Base-by-base conservation (phyloP, 768 basidiomycete genomes). In the Leccinum obscurum region DNA sequence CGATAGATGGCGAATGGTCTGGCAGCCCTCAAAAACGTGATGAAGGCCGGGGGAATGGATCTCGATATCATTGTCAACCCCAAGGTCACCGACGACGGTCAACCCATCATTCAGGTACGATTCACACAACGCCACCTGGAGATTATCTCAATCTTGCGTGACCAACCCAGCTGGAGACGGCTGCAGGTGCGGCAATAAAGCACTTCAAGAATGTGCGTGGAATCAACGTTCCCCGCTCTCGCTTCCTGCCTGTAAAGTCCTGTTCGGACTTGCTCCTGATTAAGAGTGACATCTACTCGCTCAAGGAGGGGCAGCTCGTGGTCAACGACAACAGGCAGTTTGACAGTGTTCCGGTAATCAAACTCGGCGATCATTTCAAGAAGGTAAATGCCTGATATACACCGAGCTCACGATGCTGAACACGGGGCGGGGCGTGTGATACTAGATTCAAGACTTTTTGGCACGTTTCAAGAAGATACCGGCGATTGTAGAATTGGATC, bases 291-390 rank as follows among this genome's bases (percentile, higher is more conserved):
- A 88, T 97, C 66, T 98, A 97, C 78, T 90, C 90, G 57, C 81
- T 97, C 54, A 79, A 88, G 74, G 92, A 97, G 71, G 95, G 95
- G 20, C 89, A 89, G 67, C 83, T 96, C 60, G 83, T 92, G 64
- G 90, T 97, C 81, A 93, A 90, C 71, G 85, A 85, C 62, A 80
- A 83, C 41, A 78, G 92, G 66, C 89, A 93, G 87, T 94, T 95
- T 70, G 85, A 83, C 69, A 90, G 85, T 20, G 88, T 92, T 28
- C 96, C 95, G n/a, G 93, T 96, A 53, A 92, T 98, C 83, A 97
- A 97, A 80, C 85, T 97, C 53, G 94, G 95, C 50, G 93, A 95
- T 75, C 90, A 92, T 73, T 97, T 98, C 86, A 97, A 95, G 83
- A 95, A 93, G 85, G 90, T 92, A 57, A 52, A 17, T 24, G 46